Evolutionary conservation across 2,329 filamentous ascomycete genomes (phyloP).

Genomic region (Hysterium pulicare): DNA sequence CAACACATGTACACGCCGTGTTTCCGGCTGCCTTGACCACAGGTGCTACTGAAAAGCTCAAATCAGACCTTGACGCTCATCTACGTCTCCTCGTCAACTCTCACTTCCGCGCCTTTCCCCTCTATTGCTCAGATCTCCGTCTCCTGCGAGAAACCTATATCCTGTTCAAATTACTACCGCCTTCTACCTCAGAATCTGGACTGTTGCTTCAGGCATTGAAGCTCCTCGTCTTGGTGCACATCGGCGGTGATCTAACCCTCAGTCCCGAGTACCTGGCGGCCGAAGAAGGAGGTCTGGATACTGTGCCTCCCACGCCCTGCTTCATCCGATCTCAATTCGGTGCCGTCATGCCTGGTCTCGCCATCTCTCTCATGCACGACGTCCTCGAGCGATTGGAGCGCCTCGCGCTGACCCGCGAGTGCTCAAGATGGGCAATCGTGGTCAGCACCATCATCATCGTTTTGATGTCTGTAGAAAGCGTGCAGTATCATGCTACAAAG

Average conservation of each 20-base stretch:
- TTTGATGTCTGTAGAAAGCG: conserved; percentile 37
- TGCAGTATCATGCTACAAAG: conserved; percentile 38
- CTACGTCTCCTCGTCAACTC: conserved; percentile 29
- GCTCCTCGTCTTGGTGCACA: conserved; percentile 38
- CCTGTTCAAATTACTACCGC: conserved; percentile 23
- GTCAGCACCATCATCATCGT: conserved; percentile 31
- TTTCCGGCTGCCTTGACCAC: conserved; percentile 31
- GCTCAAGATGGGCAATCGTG: conserved; percentile 30
- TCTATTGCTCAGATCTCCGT: conserved; percentile 30
- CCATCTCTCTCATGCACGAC: conserved; percentile 27
- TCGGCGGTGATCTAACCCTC: conserved; percentile 35
- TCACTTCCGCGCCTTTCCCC: conserved; percentile 34
- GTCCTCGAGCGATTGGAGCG: conserved; percentile 31
- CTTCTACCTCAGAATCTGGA: conserved; percentile 13
- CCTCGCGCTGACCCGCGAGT: conserved; percentile 26
- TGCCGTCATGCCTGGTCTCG: conserved; percentile 31
- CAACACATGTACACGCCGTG: conserved; percentile 25
- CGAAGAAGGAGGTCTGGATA: conserved; percentile 5
- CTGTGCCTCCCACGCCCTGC: conserved; percentile 30
- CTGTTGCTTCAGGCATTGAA: conserved; percentile 35
- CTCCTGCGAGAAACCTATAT: conserved; percentile 34
- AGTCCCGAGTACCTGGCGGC: conserved; percentile 19
- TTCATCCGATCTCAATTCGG: conserved; percentile 40
- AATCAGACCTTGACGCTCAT: conserved; percentile 25
- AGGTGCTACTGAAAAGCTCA: conserved; percentile 16